Evolutionary conservation across 108 stramenopile species (phyloP), one percentile per base, ranked within the genome.

Genomic region (Halocafeteria seosinensis): DNA sequence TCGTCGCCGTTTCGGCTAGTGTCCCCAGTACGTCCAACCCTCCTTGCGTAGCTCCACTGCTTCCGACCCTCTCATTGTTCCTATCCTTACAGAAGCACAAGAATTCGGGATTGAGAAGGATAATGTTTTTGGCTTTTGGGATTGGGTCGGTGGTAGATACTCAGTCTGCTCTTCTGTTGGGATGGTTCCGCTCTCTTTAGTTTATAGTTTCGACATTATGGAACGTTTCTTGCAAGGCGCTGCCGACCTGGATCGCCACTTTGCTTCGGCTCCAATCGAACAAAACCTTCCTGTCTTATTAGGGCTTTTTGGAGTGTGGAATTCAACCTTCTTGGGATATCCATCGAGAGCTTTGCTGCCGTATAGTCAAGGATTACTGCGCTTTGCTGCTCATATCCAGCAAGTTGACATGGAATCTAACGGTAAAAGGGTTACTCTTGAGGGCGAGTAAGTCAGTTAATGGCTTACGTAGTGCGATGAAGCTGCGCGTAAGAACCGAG

Each of bases 321-420:
- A 99, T 74, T 82, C 86, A 62, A 84, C 86, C 50, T 96, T 99
- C 74, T 73, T 96, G 84, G 94, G 92, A 26, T 88, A 99, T 71
- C 69, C 73, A 30, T 71, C 87, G 2, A 73, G 91, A 21, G 91
- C 88, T 29, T 70, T 95, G 26, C 75, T 99, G 37, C 94, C 97
- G 3, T 99, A 96, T 75, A 89, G 93, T 2, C 90, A 96, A 79
- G 97, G 95, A 1, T 73, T 99, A 30, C 68, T 94, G 64, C 85
- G 86, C 62, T 78, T 99, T 60, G 92, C 97, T n/a, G 92, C 94
- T 31, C 94, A 99, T 75, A 94, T 99, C 64, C 97, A 99, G 77
- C 97, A 99, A 75, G 77, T 98, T 62, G 92, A 94, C 70, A 98
- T 98, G 96, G 96, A 98, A 71, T 84, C 84, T 67, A 98, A 98